Evolutionary conservation across 2,329 filamentous ascomycete species (phyloP), one percentile per base, ranked within the genome.

Genomic region (Gremmenia infestans): DNA sequence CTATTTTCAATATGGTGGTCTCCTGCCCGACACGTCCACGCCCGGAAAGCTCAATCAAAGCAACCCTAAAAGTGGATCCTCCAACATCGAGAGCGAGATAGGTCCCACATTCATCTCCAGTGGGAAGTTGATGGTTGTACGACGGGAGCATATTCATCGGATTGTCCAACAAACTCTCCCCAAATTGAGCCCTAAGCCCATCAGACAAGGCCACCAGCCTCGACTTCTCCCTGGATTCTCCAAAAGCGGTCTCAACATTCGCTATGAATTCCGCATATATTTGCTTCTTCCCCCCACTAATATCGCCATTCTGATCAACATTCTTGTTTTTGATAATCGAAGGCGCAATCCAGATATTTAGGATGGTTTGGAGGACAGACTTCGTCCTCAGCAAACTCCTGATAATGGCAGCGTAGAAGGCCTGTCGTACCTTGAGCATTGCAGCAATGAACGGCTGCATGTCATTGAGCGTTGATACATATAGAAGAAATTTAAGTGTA

Each of bases 31-130:
- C 68, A 22, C 67, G 66, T 22, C 70, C 72, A 32, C 74, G 72
- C 11, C 82, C 81, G 51, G 73, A 72, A 54, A 88, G 73, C 60
- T 85, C 78, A 47, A 88, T 81, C 62, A 88, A 66, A 5, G 82
- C 85, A 32, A 88, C 81, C 52, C 85, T 76, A 58, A 88, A 72
- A 11, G 83, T 88, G 39, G 85, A 87, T 2, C 85, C 85, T 39
- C 85, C 85, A n/a, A 88, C 81, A 67, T 88, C 85, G 39, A 87
- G 73, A 22, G 83, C 81, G 52, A 88, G 72, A 67, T 78, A 87
- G 52, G 77, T 78, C 25, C 85, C 85, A 45, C 66, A 69, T 65
- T 87, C 85, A 48, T 73, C 68, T 51, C 85, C 85, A n/a, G 72
- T 76, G 1, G 85, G 85, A 5, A 88, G 73, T 61, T 81, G 78